Percentiles rank a stretch among this genome's conserved stretches.
These are phyloP conservation scores for Calonectria hawksworthii DNA, from an alignment of 2,329 filamentous ascomycete species.

Conservation along the genomic window DNA sequence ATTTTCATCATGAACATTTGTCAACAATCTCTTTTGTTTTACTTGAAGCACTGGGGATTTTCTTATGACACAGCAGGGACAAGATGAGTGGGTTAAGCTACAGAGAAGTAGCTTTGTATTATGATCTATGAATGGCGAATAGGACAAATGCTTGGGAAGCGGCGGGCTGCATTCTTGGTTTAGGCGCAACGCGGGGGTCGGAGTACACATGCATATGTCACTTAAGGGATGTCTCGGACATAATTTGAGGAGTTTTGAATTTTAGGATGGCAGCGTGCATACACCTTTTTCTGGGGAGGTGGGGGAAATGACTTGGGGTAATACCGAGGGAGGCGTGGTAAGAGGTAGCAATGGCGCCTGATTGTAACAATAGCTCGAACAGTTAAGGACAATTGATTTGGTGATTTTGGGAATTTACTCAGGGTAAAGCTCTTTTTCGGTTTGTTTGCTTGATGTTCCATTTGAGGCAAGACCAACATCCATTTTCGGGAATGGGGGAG, in stretches of 20 bases:
- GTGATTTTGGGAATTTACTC: not conserved
- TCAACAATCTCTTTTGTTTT: not conserved
- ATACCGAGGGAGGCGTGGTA: not conserved
- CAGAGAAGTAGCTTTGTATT: constrained; percentile 23
- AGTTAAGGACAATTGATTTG: not conserved
- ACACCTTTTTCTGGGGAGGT: not conserved
- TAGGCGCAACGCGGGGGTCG: constrained; percentile 20
- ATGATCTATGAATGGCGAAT: constrained; percentile 22
- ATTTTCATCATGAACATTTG: constrained; percentile 13
- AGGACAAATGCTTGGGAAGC: constrained; percentile 19
- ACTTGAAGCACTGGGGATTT: not conserved
- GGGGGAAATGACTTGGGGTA: not conserved
- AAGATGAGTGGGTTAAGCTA: not conserved
- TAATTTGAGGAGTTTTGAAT: constrained; percentile 14
- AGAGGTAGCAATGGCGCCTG: not conserved
- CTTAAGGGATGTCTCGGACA: not conserved
- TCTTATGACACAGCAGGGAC: constrained; percentile 1
- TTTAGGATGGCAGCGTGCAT: not conserved
- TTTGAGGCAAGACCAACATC: constrained; percentile 7
- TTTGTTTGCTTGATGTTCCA: not conserved
- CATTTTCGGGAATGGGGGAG: not conserved
- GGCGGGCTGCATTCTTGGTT: constrained; percentile 6
- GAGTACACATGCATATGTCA: constrained; percentile 18
- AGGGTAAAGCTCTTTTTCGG: no score
- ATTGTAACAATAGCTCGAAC: constrained; percentile 20